Base-by-base conservation (phyloP, 352 stramenopile species). In the Stramenopiles sp. region DNA sequence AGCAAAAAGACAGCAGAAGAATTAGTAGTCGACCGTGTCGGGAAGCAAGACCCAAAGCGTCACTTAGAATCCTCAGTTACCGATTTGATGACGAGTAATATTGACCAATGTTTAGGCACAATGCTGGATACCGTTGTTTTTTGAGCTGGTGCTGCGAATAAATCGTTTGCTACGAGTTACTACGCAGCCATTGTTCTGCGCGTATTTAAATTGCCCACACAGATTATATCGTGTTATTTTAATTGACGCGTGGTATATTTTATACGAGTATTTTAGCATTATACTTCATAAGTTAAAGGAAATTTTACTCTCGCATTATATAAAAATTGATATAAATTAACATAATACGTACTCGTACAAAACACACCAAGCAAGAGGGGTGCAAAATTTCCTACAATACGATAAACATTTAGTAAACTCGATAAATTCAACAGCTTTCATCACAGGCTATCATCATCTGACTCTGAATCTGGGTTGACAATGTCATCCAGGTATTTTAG, bases 71-170 rank as follows among this genome's bases (percentile, higher is more conserved):
- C 88, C 67, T 93, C 95, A 83, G 95, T 98, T 55, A 91, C 95
- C 75, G 94, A 98, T 84, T 89, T 99, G 81, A 98, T 99, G 95
- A 94, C 92, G 67, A 89, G 94, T 82, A 98, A 98, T 88, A 99
- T 98, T 83, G 93, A 98, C 80, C 96, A 99, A 89, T 98, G 93
- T 85, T 89, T 99, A 71, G 95, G 95, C 27, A 96, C 94, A 7
- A 99, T 98, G 95, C 89, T 99, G 39, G 92, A 98, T 90, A 98
- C 95, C 14, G 96, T 99, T 39, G 94, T 98, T 76, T 99, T 99
- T 86, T 98, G 94, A 82, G 39, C 14, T 14, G 39, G 39, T 4
- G 14, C 39, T 14, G 4, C 4, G 39, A 55, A 55, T 14, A 14
- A 14, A 14, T 4, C 39, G 39, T 14, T 55, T 55, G 4, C 4